A percentile compares a stretch with the other conserved stretches of the same genome.
Conservation (phyloP, 1,284 basidiomycete genomes). For the Sporisorium graminicola region DNA sequence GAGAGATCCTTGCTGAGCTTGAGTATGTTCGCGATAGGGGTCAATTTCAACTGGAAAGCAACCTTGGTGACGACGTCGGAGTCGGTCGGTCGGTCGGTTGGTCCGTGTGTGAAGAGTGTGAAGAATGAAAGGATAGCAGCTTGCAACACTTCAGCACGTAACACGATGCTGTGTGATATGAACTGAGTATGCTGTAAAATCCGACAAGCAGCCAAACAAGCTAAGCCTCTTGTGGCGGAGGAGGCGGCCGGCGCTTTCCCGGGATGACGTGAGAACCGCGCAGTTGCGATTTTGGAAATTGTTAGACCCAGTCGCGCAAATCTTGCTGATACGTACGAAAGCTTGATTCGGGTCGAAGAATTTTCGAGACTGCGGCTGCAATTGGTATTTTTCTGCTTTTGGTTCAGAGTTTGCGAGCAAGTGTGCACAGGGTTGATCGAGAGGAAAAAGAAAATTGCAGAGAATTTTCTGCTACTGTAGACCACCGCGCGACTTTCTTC, state of each 20-base stretch:
- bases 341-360: neutral
- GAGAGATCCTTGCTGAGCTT: neutral
- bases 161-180: neutral
- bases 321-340: slow-evolving; percentile 14
- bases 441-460: neutral
- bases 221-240: neutral
- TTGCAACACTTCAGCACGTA: neutral
- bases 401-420: too few relatives aligned
- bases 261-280: slow-evolving; percentile 33
- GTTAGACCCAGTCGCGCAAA: neutral
- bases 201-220: neutral
- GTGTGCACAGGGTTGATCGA: slow-evolving; percentile 13
- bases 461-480: slow-evolving; percentile 19
- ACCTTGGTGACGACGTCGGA: neutral
- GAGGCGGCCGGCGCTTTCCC: neutral
- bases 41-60: neutral
- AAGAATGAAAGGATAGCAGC: neutral
- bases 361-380: slow-evolving; percentile 32
- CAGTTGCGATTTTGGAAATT: neutral
- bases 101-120: neutral
- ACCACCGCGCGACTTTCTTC: slow-evolving; percentile 8
- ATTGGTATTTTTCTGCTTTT: too few relatives aligned
- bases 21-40: neutral
- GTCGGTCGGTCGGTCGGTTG: neutral
- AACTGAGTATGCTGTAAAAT: too few relatives aligned